Evolutionary conservation across 495 filamentous ascomycete species (phyloP).

Genomic region (Lentithecium fluviatile): DNA sequence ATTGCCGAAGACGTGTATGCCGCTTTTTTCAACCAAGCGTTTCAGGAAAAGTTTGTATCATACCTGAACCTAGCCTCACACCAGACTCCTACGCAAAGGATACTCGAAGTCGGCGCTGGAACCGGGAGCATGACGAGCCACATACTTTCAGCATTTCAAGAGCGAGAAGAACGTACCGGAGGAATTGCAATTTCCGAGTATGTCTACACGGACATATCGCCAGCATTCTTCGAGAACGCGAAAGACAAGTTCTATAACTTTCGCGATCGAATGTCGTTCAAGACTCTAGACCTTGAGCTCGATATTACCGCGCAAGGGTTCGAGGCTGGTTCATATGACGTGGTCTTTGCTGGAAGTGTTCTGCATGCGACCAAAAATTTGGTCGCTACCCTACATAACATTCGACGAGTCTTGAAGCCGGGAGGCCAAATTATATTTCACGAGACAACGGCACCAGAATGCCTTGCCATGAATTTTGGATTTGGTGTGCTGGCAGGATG

Average conservation of each 20-base stretch:
- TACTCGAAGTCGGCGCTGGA: no score
- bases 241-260: conserved; percentile 7
- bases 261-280: conserved; percentile 15
- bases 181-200: conserved; percentile 1
- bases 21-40: no score
- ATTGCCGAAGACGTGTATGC: no score
- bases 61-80: no score
- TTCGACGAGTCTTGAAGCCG: conserved; percentile 21
- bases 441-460: conserved; percentile 16
- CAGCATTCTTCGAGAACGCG: conserved; percentile 30
- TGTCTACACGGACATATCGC: conserved; percentile 33
- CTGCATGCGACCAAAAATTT: conserved; percentile 30
- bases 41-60: no score
- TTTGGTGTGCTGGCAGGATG: conserved; percentile 19
- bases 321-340: conserved; percentile 17
- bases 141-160: no score
- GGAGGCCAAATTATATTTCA: conserved; percentile 25
- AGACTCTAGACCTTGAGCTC: conserved; percentile 24
- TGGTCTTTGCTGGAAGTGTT: conserved; percentile 32
- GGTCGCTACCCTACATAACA: conserved; percentile 9
- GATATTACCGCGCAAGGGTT: conserved; percentile 29
- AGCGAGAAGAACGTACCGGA: no score
- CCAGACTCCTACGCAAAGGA: no score
- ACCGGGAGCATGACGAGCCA: no score
- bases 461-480: neutral